Evolutionary conservation across 2,329 filamentous ascomycete genomes (phyloP).

Genomic region (Alternaria consortialis): DNA sequence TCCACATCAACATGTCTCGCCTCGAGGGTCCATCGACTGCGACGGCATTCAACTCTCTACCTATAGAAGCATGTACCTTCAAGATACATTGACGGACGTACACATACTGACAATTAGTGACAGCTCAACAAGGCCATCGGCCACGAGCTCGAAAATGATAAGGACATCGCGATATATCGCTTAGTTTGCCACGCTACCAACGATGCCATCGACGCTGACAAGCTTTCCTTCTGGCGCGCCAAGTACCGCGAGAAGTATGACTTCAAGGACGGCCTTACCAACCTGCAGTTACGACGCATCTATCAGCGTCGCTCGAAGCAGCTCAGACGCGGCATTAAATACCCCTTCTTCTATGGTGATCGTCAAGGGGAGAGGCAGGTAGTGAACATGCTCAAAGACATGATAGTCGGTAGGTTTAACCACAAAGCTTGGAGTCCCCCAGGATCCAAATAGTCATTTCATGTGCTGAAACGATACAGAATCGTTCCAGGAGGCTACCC

Average conservation of each 20-base stretch:
- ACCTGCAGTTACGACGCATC: slow-evolving; percentile 44
- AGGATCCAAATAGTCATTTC: background rate
- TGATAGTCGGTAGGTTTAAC: slow-evolving; percentile 56
- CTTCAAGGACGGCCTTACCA: slow-evolving; percentile 25
- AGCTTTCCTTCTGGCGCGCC: slow-evolving; percentile 58
- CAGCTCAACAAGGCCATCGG: slow-evolving; percentile 56
- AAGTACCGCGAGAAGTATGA: slow-evolving; percentile 57
- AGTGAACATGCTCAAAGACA: slow-evolving; percentile 51
- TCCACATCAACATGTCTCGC: slow-evolving; percentile 20
- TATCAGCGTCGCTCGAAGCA: slow-evolving; percentile 47
- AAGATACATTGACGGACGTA: background rate
- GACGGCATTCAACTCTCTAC: slow-evolving; percentile 43
- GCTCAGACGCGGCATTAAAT: slow-evolving; percentile 28
- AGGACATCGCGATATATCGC: slow-evolving; percentile 55
- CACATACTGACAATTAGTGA: slow-evolving; percentile 2
- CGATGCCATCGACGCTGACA: slow-evolving; percentile 52
- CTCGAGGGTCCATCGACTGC: slow-evolving; percentile 5
- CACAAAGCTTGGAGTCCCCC: background rate
- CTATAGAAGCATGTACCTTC: slow-evolving; percentile 41
- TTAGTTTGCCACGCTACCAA: slow-evolving; percentile 52
- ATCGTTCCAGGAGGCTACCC: slow-evolving; percentile 38
- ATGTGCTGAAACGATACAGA: slow-evolving; percentile 27
- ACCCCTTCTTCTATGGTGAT: slow-evolving; percentile 33
- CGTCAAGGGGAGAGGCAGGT: slow-evolving; percentile 42
- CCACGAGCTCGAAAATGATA: slow-evolving; percentile 50